These are phyloP conservation scores for Vigna trinervia DNA, from an alignment of 306 rosid genomes.

Conservation along the genomic window DNA sequence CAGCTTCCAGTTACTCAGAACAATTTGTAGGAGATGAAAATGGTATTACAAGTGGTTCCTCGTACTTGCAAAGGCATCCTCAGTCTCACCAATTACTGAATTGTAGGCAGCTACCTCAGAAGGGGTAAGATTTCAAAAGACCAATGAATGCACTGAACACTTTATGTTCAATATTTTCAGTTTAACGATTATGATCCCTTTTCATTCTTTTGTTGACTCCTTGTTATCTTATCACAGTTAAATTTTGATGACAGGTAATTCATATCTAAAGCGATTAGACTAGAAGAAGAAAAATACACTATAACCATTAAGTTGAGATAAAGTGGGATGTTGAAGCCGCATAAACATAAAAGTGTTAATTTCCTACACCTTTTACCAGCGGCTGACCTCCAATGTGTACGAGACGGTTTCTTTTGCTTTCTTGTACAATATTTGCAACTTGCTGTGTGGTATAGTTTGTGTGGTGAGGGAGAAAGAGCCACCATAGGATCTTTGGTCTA, in stretches of 20 bases:
- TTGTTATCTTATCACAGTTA: conserved; percentile 6
- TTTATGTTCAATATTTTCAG: neutral
- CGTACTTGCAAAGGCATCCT: conserved; percentile 87
- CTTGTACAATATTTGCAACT: conserved; percentile 54
- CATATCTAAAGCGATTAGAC: conserved; percentile 42
- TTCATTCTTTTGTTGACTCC: neutral
- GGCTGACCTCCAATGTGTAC: conserved; percentile 51
- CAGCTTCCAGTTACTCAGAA: conserved; percentile 69
- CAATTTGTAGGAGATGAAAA: conserved; percentile 81
- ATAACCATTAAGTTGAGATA: conserved; percentile 41
- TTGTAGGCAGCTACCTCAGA: conserved; percentile 84
- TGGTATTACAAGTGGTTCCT: conserved; percentile 65
- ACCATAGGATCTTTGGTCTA: conserved; percentile 54
- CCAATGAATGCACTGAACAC: neutral
- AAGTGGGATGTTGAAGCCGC: conserved; percentile 51
- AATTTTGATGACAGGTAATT: conserved; percentile 56
- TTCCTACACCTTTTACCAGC: conserved; percentile 40
- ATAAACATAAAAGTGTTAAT: conserved; percentile 41
- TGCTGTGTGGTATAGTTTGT: conserved; percentile 65
- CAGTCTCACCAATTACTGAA: conserved; percentile 82
- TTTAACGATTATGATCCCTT: conserved; percentile 6
- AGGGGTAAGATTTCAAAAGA: conserved; percentile 65
- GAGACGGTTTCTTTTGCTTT: conserved; percentile 44
- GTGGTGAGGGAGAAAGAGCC: conserved; percentile 52
- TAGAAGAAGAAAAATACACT: conserved; percentile 46